Conservation (phyloP, 139 green algal species). For the Chlorella vulgaris region DNA sequence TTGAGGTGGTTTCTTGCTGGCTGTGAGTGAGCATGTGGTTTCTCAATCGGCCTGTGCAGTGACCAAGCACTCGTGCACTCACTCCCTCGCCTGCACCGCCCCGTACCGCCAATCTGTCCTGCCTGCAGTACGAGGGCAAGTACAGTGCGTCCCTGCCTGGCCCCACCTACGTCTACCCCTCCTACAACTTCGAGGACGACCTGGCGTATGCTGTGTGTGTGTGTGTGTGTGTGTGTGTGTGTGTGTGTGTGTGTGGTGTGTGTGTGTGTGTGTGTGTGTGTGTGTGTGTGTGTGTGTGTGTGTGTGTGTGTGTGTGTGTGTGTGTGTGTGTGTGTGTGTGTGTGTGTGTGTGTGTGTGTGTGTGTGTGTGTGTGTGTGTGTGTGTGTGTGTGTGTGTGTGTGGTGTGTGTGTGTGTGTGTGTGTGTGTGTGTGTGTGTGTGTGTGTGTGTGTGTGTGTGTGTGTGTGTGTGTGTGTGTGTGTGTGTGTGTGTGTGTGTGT, state of each 20-base stretch:
- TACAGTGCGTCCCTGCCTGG: constrained; percentile 52
- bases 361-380: background rate
- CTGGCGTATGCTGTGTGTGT: constrained; percentile 54
- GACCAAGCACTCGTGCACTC: too few species aligned
- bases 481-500: too few species aligned
- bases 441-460: background rate
- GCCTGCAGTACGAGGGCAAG: constrained; percentile 45
- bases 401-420: too few species aligned
- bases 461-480: background rate
- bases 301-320: too few species aligned
- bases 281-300: background rate
- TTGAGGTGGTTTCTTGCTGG: background rate
- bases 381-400: too few species aligned
- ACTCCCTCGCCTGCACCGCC: background rate
- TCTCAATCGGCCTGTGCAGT: too few species aligned
- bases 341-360: background rate
- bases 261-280: background rate
- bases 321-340: background rate
- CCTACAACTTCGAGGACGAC: constrained; percentile 55
- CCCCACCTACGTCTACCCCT: constrained; percentile 37
- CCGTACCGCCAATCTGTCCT: background rate
- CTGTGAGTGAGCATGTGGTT: too few species aligned
- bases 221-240: background rate
- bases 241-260: background rate
- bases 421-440: background rate